phyloP scores from a whole-genome alignment of 305 asterid genomes.

The Solanum hybrid region DNA sequence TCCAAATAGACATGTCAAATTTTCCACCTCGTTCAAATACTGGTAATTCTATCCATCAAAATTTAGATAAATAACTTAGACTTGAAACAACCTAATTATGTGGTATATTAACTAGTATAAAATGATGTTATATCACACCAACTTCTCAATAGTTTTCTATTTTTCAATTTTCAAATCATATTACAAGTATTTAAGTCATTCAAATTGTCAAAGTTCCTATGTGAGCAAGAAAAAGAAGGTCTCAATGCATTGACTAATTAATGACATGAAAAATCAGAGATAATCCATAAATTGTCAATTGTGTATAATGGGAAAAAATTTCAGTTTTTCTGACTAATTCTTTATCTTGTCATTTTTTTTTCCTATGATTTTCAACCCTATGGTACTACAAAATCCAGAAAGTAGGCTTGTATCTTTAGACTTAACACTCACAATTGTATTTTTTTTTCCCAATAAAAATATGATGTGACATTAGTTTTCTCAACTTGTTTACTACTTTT shows the following conservation, averaged over 20 bases:
- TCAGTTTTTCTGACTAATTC: background rate
- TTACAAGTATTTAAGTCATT: background rate
- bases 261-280: background rate
- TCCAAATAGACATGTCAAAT: background rate
- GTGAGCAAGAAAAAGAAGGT: background rate
- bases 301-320: background rate
- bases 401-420: background rate
- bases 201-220: background rate
- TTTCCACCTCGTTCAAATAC: background rate
- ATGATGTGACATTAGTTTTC: background rate
- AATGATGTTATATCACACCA: background rate
- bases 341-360: background rate
- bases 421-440: background rate
- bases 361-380: background rate
- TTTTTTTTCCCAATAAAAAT: background rate
- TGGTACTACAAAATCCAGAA: background rate
- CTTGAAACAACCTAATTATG: background rate
- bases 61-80: background rate
- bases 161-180: background rate
- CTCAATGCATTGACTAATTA: background rate
- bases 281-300: background rate
- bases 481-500: background rate
- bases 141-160: background rate
- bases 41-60: background rate
- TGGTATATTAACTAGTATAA: background rate